phyloP scores from a whole-genome alignment of 1,139 yeast genomes.

The Candida tunisiensis region DNA sequence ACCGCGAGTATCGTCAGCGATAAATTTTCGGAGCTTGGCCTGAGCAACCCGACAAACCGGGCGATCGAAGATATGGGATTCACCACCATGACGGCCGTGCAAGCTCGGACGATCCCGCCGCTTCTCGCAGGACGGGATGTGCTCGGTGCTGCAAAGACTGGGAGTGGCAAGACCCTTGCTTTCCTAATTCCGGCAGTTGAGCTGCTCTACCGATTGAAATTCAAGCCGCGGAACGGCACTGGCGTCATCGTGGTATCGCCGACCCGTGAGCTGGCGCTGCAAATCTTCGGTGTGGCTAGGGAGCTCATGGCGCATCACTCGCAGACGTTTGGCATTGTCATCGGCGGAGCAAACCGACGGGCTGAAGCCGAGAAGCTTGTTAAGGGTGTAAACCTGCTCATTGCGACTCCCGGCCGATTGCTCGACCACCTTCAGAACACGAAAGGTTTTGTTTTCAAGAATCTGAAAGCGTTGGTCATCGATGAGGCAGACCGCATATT shows the following conservation, averaged over 20 bases:
- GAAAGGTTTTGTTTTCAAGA: slow-evolving; percentile 83
- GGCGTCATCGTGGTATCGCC: slow-evolving; percentile 82
- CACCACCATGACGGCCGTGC: slow-evolving; percentile 79
- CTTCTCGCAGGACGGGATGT: slow-evolving; percentile 90
- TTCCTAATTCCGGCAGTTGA: slow-evolving; percentile 92
- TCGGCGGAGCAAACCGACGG: slow-evolving; percentile 97
- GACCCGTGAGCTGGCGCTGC: slow-evolving; percentile 85
- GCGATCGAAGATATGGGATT: slow-evolving; percentile 83
- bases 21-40: slow-evolving; percentile 37
- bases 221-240: slow-evolving; percentile 86
- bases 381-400: slow-evolving; percentile 83
- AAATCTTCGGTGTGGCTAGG: slow-evolving; percentile 92
- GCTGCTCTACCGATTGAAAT: slow-evolving; percentile 68
- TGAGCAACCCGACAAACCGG: slow-evolving; percentile 64
- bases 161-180: slow-evolving; percentile 95
- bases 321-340: slow-evolving; percentile 90
- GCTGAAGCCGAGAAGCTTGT: slow-evolving; percentile 89
- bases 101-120: slow-evolving; percentile 89
- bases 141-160: slow-evolving; percentile 95
- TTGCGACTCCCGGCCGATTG: slow-evolving; percentile 96
- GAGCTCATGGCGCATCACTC: slow-evolving; percentile 84
- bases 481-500: slow-evolving; percentile 96
- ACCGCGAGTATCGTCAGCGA: slow-evolving; percentile 9
- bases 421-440: slow-evolving; percentile 95
- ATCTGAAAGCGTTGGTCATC: slow-evolving; percentile 80